Evolutionary conservation across 306 rosid genomes (phyloP).

Genomic region (Malus fusca): DNA sequence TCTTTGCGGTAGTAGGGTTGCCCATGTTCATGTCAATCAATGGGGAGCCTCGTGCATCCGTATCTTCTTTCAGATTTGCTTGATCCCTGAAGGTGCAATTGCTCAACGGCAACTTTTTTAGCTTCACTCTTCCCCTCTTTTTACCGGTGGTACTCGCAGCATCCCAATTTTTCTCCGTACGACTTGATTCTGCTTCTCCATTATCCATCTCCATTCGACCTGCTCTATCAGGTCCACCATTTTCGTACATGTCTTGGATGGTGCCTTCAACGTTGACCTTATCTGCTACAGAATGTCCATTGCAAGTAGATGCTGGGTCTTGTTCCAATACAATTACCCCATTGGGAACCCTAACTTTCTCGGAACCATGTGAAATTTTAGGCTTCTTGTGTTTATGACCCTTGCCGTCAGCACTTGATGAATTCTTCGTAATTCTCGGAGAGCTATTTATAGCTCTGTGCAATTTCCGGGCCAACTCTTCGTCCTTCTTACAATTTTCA

Average conservation of each 20-base stretch:
- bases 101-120: constrained; percentile 79
- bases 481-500: constrained; percentile 72
- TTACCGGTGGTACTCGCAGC: constrained; percentile 48
- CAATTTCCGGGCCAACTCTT: constrained; percentile 81
- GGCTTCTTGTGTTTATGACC: constrained; percentile 62
- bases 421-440: constrained; percentile 68
- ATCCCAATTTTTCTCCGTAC: constrained; percentile 40
- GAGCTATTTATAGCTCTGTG: constrained; percentile 92
- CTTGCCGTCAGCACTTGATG: constrained; percentile 55
- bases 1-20: constrained; percentile 34
- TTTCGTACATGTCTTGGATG: constrained; percentile 46
- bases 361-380: constrained; percentile 47
- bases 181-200: constrained; percentile 68
- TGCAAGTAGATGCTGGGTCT: constrained; percentile 40
- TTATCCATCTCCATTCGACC: constrained; percentile 36
- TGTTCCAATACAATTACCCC: constrained; percentile 37
- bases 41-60: constrained; percentile 34
- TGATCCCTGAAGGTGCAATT: constrained; percentile 57
- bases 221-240: constrained; percentile 36
- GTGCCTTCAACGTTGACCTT: constrained; percentile 48
- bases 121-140: constrained; percentile 88
- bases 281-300: constrained; percentile 38
- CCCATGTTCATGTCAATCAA: constrained; percentile 40
- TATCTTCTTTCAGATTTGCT: constrained; percentile 55
- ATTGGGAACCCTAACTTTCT: constrained; percentile 42